A percentile compares a stretch with the other conserved stretches of the same genome.
phyloP scores from a whole-genome alignment of 148 eudicot species.

The Chenopodium berlandieri region DNA sequence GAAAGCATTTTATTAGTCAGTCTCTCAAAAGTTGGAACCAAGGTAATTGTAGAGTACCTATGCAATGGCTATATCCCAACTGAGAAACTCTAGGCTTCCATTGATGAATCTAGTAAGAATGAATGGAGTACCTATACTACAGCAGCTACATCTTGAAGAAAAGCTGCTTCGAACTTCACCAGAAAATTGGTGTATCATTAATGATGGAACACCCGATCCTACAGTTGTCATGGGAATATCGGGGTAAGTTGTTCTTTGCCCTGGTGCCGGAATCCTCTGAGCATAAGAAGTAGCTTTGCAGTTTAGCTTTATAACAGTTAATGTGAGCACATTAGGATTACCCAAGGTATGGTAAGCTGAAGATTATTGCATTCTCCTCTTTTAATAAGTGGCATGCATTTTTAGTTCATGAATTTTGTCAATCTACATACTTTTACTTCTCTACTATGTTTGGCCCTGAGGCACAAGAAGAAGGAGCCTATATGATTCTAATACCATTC shows the following conservation, averaged over 20 bases:
- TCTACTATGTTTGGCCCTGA: neutral
- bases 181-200: slow-evolving; percentile 84
- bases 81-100: slow-evolving; percentile 45
- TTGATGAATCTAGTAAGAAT: slow-evolving; percentile 63
- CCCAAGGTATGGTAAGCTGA: neutral
- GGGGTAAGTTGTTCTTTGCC: slow-evolving; percentile 44
- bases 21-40: slow-evolving; percentile 1
- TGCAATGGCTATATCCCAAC: slow-evolving; percentile 33
- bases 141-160: slow-evolving; percentile 78
- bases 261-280: neutral
- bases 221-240: slow-evolving; percentile 76
- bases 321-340: neutral
- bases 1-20: neutral
- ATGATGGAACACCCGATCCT: slow-evolving; percentile 68
- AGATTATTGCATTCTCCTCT: neutral
- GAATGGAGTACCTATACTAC: slow-evolving; percentile 53
- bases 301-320: neutral
- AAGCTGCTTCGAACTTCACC: slow-evolving; percentile 71
- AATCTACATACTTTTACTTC: neutral
- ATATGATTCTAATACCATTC: neutral
- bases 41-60: neutral
- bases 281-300: neutral
- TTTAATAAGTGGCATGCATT: neutral
- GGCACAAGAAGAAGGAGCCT: neutral
- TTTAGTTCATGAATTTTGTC: neutral